These are phyloP conservation scores for Ceratocystiopsis minuta DNA, from an alignment of 2,329 filamentous ascomycete species.

Conservation along the genomic window DNA sequence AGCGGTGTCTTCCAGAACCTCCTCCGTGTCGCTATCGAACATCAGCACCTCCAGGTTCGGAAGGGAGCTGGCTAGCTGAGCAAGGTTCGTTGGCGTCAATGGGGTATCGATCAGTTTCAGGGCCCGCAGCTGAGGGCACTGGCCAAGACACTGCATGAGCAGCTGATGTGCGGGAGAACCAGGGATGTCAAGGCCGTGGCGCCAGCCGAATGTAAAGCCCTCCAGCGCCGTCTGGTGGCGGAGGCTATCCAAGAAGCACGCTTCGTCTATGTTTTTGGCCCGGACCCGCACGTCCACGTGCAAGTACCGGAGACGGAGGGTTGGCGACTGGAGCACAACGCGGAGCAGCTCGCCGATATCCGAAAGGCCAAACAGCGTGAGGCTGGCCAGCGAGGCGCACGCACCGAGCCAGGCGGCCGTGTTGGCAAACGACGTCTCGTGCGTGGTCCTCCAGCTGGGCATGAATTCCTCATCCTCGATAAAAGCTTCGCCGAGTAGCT, in stretches of 20 bases:
- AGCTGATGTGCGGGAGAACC: constrained; percentile 16
- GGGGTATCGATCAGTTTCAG: constrained; percentile 34
- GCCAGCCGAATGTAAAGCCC: constrained; percentile 4
- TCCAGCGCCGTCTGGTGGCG: constrained; percentile 29
- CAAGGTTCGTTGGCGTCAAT: constrained; percentile 31
- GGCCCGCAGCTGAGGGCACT: constrained; percentile 30
- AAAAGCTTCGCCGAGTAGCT: too few species aligned
- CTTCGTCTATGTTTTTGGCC: too few species aligned
- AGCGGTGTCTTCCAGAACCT: constrained; percentile 24
- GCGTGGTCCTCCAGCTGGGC: too few species aligned
- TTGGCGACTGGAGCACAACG: constrained; percentile 22
- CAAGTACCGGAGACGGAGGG: constrained; percentile 23
- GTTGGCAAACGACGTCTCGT: constrained; percentile 13
- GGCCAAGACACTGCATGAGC: constrained; percentile 25
- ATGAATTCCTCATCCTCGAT: too few species aligned
- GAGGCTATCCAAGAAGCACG: constrained; percentile 12
- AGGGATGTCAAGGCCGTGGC: constrained; percentile 6
- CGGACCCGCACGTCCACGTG: too few species aligned
- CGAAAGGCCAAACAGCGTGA: constrained; percentile 31
- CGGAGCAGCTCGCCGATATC: constrained; percentile 34
- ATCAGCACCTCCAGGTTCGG: constrained; percentile 34
- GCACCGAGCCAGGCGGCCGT: constrained; percentile 16
- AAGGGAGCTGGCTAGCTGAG: constrained; percentile 25
- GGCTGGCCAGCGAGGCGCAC: constrained; percentile 27
- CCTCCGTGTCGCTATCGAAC: constrained; percentile 31